Conservation (phyloP, 2,329 filamentous ascomycete genomes). For the Trichoderma simmonsii region DNA sequence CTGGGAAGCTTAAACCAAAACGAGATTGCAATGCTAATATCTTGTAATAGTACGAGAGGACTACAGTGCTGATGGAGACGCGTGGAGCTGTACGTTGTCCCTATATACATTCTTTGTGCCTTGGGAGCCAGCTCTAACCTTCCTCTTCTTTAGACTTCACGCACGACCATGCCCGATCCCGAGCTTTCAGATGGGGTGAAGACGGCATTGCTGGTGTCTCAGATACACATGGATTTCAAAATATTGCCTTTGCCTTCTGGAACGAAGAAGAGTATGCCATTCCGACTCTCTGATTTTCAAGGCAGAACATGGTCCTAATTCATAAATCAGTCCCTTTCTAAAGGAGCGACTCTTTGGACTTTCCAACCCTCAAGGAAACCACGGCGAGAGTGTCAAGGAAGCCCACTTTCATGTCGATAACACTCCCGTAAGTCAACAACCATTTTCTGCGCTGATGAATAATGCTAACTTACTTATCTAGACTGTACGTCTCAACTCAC, state of each 20-base stretch:
- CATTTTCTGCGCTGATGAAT: background rate
- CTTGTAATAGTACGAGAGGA: slow-evolving; percentile 71
- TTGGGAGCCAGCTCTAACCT: background rate
- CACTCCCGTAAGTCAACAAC: slow-evolving; percentile 58
- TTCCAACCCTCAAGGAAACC: slow-evolving; percentile 94
- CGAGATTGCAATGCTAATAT: slow-evolving; percentile 24
- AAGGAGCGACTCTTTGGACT: slow-evolving; percentile 94
- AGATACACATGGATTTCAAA: slow-evolving; percentile 85
- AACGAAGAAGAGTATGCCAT: slow-evolving; percentile 80
- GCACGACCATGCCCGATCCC: slow-evolving; percentile 84
- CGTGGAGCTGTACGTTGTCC: slow-evolving; percentile 79
- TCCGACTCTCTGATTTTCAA: background rate
- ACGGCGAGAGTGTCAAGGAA: slow-evolving; percentile 96
- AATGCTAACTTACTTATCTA: slow-evolving; percentile 25
- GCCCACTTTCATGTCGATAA: slow-evolving; percentile 96
- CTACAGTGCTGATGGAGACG: slow-evolving; percentile 85
- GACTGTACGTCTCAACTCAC: slow-evolving; percentile 41
- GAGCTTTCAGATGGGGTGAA: slow-evolving; percentile 92
- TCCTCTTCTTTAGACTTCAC: slow-evolving; percentile 67
- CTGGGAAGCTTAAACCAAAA: background rate
- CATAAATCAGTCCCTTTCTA: slow-evolving; percentile 67
- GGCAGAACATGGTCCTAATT: slow-evolving; percentile 37
- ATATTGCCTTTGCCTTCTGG: slow-evolving; percentile 96
- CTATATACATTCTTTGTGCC: no score
- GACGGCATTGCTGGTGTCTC: slow-evolving; percentile 94